Conservation (phyloP, 2,329 filamentous ascomycete genomes). For the Ophiostoma angusticollis region DNA sequence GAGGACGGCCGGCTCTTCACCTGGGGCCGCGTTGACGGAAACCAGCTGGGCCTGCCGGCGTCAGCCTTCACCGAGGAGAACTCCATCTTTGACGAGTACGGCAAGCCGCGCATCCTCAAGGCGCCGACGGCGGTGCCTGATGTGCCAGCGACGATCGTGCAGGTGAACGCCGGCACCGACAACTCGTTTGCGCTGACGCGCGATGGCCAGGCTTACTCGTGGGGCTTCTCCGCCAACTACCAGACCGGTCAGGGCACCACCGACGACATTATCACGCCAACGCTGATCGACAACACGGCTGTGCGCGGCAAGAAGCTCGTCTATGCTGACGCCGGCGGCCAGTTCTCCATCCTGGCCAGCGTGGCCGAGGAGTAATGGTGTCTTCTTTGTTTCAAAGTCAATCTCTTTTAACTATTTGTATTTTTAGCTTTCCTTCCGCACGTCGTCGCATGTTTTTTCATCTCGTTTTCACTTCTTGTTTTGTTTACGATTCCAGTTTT, state of each 20-base stretch:
- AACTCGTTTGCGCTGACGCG: slow-evolving; percentile 59
- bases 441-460: too few relatives aligned
- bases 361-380: slow-evolving; percentile 17
- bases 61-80: slow-evolving; percentile 42
- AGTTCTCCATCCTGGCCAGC: slow-evolving; percentile 57
- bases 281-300: slow-evolving; percentile 72
- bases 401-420: too few relatives aligned
- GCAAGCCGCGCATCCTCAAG: slow-evolving; percentile 57
- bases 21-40: slow-evolving; percentile 46
- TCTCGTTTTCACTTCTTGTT: too few relatives aligned
- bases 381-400: too few relatives aligned
- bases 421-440: not conserved
- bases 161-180: slow-evolving; percentile 54
- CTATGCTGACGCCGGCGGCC: slow-evolving; percentile 76
- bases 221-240: slow-evolving; percentile 72
- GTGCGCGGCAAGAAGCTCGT: slow-evolving; percentile 61
- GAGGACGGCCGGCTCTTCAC: slow-evolving; percentile 42
- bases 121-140: slow-evolving; percentile 49
- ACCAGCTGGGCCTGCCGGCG: slow-evolving; percentile 44
- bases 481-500: too few relatives aligned
- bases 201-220: slow-evolving; percentile 59
- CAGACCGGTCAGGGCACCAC: slow-evolving; percentile 65
- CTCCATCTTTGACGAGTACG: slow-evolving; percentile 50
- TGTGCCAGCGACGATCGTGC: slow-evolving; percentile 38
- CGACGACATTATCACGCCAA: slow-evolving; percentile 70